Percentiles rank a stretch among this genome's conserved stretches.
These are phyloP conservation scores for Phaseolus coccineus DNA, from an alignment of 331 rosid species.

Conservation along the genomic window DNA sequence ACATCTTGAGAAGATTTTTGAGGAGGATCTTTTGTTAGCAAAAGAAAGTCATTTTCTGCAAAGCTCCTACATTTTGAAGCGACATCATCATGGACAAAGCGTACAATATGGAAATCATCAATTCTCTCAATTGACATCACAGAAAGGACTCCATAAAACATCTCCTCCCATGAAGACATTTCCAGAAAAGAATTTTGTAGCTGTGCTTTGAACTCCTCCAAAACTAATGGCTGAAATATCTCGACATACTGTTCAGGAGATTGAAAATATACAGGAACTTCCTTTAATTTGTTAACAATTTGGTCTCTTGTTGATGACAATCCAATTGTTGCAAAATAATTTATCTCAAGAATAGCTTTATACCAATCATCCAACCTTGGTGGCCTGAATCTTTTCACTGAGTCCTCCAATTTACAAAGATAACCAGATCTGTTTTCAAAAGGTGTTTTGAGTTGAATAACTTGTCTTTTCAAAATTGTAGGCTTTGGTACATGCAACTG, in stretches of 20 bases:
- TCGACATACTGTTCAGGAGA: slow-evolving; percentile 84
- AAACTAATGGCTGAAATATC: slow-evolving; percentile 85
- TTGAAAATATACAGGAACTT: slow-evolving; percentile 86
- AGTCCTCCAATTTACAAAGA: slow-evolving; percentile 63
- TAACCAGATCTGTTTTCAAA: slow-evolving; percentile 52
- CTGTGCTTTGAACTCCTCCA: slow-evolving; percentile 98
- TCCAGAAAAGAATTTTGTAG: slow-evolving; percentile 75
- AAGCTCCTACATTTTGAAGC: slow-evolving; percentile 70
- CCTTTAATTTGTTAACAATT: slow-evolving; percentile 64
- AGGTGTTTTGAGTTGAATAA: slow-evolving; percentile 85
- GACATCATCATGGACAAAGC: slow-evolving; percentile 76
- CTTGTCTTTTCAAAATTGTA: slow-evolving; percentile 71
- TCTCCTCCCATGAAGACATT: slow-evolving; percentile 82
- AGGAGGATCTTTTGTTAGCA: slow-evolving; percentile 81
- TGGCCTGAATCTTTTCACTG: slow-evolving; percentile 77
- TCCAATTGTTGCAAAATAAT: slow-evolving; percentile 77
- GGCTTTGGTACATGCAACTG: slow-evolving; percentile 65
- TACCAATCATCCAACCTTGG: slow-evolving; percentile 92
- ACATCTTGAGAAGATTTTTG: slow-evolving; percentile 78
- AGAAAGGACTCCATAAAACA: slow-evolving; percentile 78
- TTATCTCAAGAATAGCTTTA: slow-evolving; percentile 83
- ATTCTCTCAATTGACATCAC: slow-evolving; percentile 91
- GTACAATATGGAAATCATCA: slow-evolving; percentile 92
- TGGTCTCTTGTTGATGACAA: slow-evolving; percentile 62
- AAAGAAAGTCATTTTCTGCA: slow-evolving; percentile 87